Evolutionary conservation across 2,329 filamentous ascomycete genomes (phyloP).

Genomic region (Fusarium floridanum): DNA sequence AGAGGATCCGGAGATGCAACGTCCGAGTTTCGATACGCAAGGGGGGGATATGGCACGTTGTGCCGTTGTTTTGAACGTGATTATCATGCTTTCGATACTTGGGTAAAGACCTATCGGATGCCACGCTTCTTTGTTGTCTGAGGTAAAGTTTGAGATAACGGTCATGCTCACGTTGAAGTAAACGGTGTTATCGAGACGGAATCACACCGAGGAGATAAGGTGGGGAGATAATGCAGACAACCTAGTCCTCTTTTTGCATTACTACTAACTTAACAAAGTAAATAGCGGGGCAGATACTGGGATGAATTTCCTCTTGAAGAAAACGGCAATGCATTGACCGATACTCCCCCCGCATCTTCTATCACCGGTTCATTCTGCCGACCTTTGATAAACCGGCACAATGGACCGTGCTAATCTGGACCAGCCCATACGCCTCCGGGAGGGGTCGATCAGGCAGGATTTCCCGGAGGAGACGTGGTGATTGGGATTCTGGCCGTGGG

Average conservation of each 20-base stretch:
- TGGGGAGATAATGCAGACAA: not conserved
- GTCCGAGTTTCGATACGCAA: not conserved
- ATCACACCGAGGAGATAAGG: not conserved
- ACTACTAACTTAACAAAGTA: not conserved
- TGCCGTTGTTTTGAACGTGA: not conserved
- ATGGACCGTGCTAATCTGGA: not conserved
- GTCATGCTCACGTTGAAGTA: not conserved
- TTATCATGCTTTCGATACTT: not conserved
- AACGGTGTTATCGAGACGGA: not conserved
- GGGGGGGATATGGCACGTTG: not conserved
- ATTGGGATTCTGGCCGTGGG: slow-evolving; percentile 1
- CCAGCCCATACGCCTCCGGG: not conserved
- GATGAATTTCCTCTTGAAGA: not conserved
- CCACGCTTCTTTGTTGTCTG: not conserved
- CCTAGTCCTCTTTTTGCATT: not conserved
- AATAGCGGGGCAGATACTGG: not conserved
- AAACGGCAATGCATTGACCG: not conserved
- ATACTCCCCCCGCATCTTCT: not conserved
- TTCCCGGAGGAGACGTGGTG: not conserved
- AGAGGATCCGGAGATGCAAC: not conserved
- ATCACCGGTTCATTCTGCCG: not conserved
- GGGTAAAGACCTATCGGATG: not conserved
- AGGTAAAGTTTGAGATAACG: not conserved
- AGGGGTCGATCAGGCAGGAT: not conserved
- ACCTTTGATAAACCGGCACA: not conserved